Evolutionary conservation across 495 filamentous ascomycete species (phyloP).

Genomic region (Cetradonia linearis): DNA sequence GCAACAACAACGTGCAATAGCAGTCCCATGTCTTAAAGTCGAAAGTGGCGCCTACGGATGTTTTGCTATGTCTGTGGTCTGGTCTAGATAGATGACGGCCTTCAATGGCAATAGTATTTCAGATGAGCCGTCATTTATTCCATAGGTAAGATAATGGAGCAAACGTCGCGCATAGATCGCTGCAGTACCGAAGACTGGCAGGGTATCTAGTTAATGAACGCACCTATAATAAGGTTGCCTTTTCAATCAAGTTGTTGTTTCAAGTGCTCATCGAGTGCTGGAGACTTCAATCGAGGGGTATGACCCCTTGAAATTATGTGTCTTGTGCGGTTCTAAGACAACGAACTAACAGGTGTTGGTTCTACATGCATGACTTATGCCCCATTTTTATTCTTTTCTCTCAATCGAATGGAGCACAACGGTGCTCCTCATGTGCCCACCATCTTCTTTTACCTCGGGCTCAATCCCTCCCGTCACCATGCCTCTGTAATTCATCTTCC

Average conservation of each 20-base stretch:
- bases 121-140: not conserved
- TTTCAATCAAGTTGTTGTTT: not conserved
- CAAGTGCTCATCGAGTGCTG: not conserved
- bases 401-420: not conserved
- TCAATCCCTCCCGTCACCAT: not conserved
- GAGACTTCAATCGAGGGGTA: too few species aligned
- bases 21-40: too few species aligned
- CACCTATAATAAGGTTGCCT: too few species aligned
- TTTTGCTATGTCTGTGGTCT: not conserved
- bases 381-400: not conserved
- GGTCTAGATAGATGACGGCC: not conserved
- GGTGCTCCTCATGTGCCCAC: conserved; percentile 13
- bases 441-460: conserved; percentile 3
- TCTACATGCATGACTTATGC: not conserved
- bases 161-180: not conserved
- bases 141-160: not conserved
- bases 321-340: not conserved
- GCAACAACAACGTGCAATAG: too few species aligned
- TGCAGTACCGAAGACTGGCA: too few species aligned
- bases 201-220: not conserved
- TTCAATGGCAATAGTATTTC: not conserved
- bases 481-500: not conserved
- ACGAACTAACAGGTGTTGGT: not conserved
- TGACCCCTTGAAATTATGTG: not conserved
- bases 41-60: too few species aligned